phyloP scores from a whole-genome alignment of 768 basidiomycete species.

The Tephrocybe sp. region DNA sequence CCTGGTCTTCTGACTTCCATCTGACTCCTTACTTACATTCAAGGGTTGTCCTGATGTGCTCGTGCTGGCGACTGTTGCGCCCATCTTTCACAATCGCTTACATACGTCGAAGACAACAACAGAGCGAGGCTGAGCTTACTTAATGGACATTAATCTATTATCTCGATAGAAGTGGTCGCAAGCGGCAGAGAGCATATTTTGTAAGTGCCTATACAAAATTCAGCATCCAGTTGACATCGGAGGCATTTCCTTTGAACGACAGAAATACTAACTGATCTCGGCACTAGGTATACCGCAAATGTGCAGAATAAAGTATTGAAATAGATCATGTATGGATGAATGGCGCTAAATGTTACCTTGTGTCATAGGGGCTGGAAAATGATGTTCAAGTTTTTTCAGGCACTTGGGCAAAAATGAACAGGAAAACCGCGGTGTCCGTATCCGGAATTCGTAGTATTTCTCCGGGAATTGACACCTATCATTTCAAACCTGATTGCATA shows the following conservation, averaged over 20 bases:
- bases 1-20: neutral
- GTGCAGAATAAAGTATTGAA: too few species aligned
- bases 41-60: neutral
- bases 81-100: neutral
- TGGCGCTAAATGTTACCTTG: neutral
- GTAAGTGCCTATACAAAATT: too few species aligned
- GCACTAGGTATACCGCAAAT: too few species aligned
- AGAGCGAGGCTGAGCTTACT: too few species aligned
- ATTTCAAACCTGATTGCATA: neutral
- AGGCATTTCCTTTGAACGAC: too few species aligned
- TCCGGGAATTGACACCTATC: constrained; percentile 12
- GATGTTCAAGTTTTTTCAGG: neutral
- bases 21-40: neutral
- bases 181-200: too few species aligned
- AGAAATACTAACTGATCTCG: too few species aligned
- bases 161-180: too few species aligned
- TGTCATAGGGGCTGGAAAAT: neutral
- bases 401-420: too few species aligned
- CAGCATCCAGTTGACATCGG: too few species aligned
- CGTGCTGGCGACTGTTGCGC: neutral
- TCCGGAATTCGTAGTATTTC: constrained; percentile 17
- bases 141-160: too few species aligned
- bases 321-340: too few species aligned
- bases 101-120: neutral
- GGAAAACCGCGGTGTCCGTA: constrained; percentile 17